Evolutionary conservation across 208 protist species (phyloP), one percentile per base, ranked within the genome.

Genomic region (Acanthamoeba healyi): DNA sequence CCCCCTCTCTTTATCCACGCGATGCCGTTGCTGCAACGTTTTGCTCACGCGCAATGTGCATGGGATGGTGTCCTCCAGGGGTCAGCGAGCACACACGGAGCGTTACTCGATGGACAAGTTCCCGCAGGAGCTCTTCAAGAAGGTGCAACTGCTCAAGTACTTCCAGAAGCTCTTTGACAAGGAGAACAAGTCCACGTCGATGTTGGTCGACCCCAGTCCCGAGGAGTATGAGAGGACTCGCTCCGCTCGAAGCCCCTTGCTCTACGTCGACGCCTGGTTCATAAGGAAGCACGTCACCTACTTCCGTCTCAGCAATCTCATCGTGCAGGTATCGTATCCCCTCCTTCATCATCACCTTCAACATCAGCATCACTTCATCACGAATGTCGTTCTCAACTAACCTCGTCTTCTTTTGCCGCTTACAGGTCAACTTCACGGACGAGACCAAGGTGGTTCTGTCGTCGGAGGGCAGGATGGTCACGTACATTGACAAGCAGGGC

Each of bases 141-240:
- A 99, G 97, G 97, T 99, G 42, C 98, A 97, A 38, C 96, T 99
- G 17, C 98, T 99, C 46, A 98, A 99, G 96, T 99, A 99, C 96
- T 99, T 99, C 96, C 97, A 98, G 46, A 97, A 97, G 51, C 95
- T 97, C 87, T 95, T 98, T 91, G 70, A 90, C 24, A 79, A 97
- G 3, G 51, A 95, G 54, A 40, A 54, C 42, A 58, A 38, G 7
- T 70, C 93, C 2, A 56, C 54, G 44, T 93, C 93, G 1, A 70
- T 24, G 4, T 10, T 42, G 0, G 49, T 86, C 10, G 46, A 91
- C 42, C 5, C 19, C 29, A 29, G 2, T 9, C 2, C 86, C 61
- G 54, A 86, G 29, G 46, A 34, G 26, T 4, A 51, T 2, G 90
- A 94, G 42, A 74, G 7, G 22, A 65, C 19, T 1, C 63, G 67